Base-by-base conservation (phyloP, 768 basidiomycete species). In the Macrolepiota dolichaula region DNA sequence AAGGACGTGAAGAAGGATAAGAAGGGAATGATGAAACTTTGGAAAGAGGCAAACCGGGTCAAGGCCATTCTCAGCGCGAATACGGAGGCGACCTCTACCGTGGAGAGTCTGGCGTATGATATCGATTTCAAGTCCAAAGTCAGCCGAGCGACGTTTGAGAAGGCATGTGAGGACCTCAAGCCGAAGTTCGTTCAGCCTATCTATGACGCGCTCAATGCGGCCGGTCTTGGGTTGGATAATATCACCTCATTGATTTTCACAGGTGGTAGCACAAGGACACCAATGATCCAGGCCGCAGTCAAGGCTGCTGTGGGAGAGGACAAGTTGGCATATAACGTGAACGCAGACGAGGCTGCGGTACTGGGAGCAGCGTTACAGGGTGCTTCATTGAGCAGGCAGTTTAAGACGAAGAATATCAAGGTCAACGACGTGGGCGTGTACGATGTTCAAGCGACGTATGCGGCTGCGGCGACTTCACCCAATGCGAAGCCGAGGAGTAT, bases 51-150 rank as follows among this genome's bases (percentile, higher is more conserved):
- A 1, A 85, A 84, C 17, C 84, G 96, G 62, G 84, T 98, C 66
- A 99, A 98, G 77, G 81, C 87, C 7, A 90, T 99, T 65, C 75
- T 99, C 62, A 97, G 94, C 71, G 97, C 96, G 38, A 99, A 99
- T 69, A 78, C 80, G 13, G 95, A 96, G 35, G 89, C 89, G 6
- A 77, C 74, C 40, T 83, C 91, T 3, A 81, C 92, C 85, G 85
- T 98, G 27, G 97, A 99, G 75, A 93, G 92, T 64, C 72, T 93
- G 9, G 90, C 88, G 38, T 89, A 89, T 71, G 97, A 98, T 67
- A 84, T 96, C 38, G 97, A 99, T 72, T 96, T 94, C 78, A 84
- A 84, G 68, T 74, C 86, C 52, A 90, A 89, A 70, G 73, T 98
- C 42, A 83, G 89, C 10, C 82, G 97, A 37, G 78, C 85, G 15